Percentiles rank a stretch among this genome's conserved stretches.
phyloP scores from a whole-genome alignment of 345 rosid genomes.

The Rhizophora mangle region DNA sequence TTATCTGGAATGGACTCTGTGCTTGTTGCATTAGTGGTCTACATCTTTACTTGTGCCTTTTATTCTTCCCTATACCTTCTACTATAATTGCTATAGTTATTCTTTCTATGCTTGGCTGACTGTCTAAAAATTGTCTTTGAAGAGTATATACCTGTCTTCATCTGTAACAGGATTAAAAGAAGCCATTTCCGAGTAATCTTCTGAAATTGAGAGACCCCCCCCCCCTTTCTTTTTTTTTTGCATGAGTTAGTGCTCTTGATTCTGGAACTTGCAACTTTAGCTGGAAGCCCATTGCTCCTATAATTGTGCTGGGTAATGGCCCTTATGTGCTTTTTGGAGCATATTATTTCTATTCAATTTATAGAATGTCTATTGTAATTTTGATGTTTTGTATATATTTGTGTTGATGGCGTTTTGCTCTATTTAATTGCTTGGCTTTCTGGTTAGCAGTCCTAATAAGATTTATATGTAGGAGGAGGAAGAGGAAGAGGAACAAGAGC shows the following conservation, averaged over 20 bases:
- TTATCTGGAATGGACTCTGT: background rate
- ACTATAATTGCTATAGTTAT: background rate
- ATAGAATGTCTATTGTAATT: background rate
- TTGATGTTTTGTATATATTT: background rate
- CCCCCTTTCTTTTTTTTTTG: background rate
- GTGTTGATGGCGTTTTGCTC: background rate
- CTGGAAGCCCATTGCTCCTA: background rate
- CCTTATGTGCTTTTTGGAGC: background rate
- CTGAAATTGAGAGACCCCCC: background rate
- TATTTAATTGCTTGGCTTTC: conserved; percentile 3
- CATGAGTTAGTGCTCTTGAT: background rate
- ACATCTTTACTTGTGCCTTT: background rate
- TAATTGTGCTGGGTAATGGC: background rate
- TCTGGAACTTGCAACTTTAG: background rate
- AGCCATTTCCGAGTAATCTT: background rate
- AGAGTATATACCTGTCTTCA: background rate
- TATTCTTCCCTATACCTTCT: background rate
- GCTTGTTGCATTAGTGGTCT: background rate
- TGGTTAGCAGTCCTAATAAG: conserved; percentile 11
- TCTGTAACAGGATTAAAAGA: background rate
- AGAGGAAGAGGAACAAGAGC: conserved; percentile 74
- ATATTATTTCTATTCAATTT: conserved; percentile 2
- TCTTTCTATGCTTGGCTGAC: background rate
- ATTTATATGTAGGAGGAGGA: conserved; percentile 64
- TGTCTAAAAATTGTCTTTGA: conserved; percentile 1